These are phyloP conservation scores for Schizonepeta tenuifolia DNA, from an alignment of 257 asterid species.

Conservation along the genomic window DNA sequence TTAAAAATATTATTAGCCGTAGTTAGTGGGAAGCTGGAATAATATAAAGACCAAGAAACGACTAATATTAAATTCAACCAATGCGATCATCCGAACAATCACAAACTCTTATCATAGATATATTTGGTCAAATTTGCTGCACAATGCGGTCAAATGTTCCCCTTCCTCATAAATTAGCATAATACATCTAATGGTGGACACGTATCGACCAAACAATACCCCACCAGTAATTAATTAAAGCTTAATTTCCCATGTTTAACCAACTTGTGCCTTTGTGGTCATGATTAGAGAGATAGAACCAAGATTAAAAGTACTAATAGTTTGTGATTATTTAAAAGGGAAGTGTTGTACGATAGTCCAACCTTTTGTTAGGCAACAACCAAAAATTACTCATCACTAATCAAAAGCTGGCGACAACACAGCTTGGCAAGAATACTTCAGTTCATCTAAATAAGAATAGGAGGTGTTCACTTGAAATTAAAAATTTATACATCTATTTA, in stretches of 20 bases:
- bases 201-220: conserved; percentile 5
- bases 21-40: not conserved
- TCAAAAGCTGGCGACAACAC: conserved; percentile 31
- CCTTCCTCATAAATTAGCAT: not conserved
- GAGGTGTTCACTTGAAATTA: no score
- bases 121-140: not conserved
- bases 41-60: not conserved
- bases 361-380: conserved; percentile 30
- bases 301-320: conserved; percentile 5
- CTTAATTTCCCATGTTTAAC: conserved; percentile 13
- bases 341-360: conserved; percentile 21
- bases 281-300: not conserved
- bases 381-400: conserved; percentile 13
- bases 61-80: conserved; percentile 5
- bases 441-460: no score
- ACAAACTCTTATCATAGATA: not conserved
- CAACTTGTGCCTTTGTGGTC: not conserved
- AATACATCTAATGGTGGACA: not conserved
- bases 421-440: conserved; percentile 12
- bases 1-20: not conserved
- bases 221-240: not conserved
- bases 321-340: not conserved
- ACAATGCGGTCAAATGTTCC: not conserved
- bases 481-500: no score
- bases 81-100: not conserved